Evolutionary conservation across 768 basidiomycete species (phyloP), one percentile per base, ranked within the genome.

Genomic region (Tricholoma flavovirens): DNA sequence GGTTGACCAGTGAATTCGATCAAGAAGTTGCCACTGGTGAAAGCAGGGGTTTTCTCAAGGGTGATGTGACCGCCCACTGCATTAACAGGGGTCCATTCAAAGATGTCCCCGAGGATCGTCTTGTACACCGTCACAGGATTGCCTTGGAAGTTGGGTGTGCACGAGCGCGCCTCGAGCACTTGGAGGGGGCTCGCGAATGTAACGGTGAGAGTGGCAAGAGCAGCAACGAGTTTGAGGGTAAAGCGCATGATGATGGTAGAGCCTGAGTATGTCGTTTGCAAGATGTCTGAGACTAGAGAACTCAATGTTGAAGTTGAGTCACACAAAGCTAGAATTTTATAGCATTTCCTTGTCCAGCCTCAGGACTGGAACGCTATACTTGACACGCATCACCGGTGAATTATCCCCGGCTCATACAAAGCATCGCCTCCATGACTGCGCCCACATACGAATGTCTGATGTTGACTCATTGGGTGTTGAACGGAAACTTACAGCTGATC

Each of bases 71-170:
- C 51, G 19, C 51, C 56, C 24, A 52, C 51, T 14, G 50, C 32
- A 26, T 52, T 49, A 11, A 32, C 19, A 21, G 56, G 56, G 0
- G 52, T 53, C 56, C 52, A 58, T 21, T 58, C 52, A 36, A 19
- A 55, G 24, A 49, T 19, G 12, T 48, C 26, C 2, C 52, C 52
- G 6, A 30, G 24, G 26, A 40, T 43, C 5, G 38, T 53, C 15
- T 54, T 43, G 52, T 38, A 54, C 9, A 58, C 33, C 14, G 53
- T 58, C 14, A 53, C 26, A 21, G 45, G 43, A 5, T 52, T 22
- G n/a, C 52, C 56, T 15, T 54, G 52, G 26, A 54, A 58, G 46
- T 58, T 54, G 46, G 52, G 56, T 24, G 53, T 49, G 52, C 56
- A 58, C 10, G 52, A 48, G 17, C 45, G 54, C n/a, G 54, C 45